A percentile compares a stretch with the other conserved stretches of the same genome.
Evolutionary conservation across 1,284 basidiomycete genomes (phyloP).

Genomic region (Earliella scabrosa): DNA sequence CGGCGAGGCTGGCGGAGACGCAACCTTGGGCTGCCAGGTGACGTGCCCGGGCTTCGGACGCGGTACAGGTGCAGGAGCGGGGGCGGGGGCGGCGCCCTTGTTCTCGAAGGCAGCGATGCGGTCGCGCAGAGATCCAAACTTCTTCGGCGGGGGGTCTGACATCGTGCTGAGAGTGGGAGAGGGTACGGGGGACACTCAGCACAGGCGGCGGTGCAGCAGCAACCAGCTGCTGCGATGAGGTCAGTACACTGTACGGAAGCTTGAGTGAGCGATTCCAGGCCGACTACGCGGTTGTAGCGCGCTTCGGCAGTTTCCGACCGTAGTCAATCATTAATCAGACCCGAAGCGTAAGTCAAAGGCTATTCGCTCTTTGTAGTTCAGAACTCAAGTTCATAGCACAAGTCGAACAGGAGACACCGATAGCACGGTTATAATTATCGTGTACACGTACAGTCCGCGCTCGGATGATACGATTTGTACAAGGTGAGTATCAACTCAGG

Average conservation of each 20-base stretch:
- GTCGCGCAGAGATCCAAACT: constrained; percentile 78
- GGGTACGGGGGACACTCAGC: not conserved
- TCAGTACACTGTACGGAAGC: too few species aligned
- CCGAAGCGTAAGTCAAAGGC: too few species aligned
- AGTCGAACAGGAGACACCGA: too few species aligned
- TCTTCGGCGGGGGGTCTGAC: constrained; percentile 57
- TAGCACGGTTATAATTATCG: too few species aligned
- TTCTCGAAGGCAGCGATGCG: constrained; percentile 84
- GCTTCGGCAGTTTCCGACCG: too few species aligned
- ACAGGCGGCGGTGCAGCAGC: not conserved
- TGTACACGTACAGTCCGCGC: too few species aligned
- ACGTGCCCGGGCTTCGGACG: constrained; percentile 75
- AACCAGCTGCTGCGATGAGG: not conserved
- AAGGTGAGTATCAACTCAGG: too few species aligned
- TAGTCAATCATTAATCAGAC: too few species aligned
- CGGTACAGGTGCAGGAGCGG: constrained; percentile 54
- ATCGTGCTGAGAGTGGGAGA: constrained; percentile 31
- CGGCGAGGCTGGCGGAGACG: constrained; percentile 57
- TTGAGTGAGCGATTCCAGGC: not conserved
- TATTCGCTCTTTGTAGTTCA: too few species aligned
- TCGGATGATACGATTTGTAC: too few species aligned
- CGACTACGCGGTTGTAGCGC: not conserved
- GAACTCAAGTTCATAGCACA: too few species aligned
- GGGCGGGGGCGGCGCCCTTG: constrained; percentile 47
- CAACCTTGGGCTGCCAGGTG: constrained; percentile 66